Evolutionary conservation across 1,284 basidiomycete genomes (phyloP), one percentile per base, ranked within the genome.

Genomic region (Ganoderma boninense): DNA sequence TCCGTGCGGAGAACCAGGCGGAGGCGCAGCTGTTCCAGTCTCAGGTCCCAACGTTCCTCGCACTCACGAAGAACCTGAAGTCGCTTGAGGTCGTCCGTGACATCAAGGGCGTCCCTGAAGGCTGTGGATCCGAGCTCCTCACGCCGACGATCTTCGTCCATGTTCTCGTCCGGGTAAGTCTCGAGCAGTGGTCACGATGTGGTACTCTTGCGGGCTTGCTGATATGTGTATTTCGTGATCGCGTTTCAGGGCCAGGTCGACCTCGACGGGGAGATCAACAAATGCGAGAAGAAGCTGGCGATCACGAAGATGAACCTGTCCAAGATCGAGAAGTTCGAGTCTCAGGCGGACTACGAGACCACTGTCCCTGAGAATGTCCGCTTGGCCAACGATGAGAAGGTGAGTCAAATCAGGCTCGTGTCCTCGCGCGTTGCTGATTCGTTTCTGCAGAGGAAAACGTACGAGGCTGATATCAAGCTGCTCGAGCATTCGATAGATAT

Each of bases 51-150:
- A 96, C 97, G 14, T 93, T 98, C 70, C 83, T 89, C 20, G 89
- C 95, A 14, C 86, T 99, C 61, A 95, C 93, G 74, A 99, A 99
- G 84, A 96, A 96, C 26, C 95, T 95, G 82, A 95, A 94, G 76
- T 82, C 82, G 57, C 84, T 87, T 61, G 80, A 83, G 57, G 84
- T 92, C 66, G 85, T 92, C 49, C 78, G 83, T 11, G 75, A 82
- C 35, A 79, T 86, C 64, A 70, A 74, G 18, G 90, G 94, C 65
- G 87, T 99, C 56, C 97, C 97, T 0, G 85, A 89, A 1, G 98
- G 97, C 18, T 98, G 97, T 79, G 97, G 96, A 4, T 94, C 94
- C 3, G 87, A 90, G 65, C 89, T 95, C 40, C 89, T 99, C 44
- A 92, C 91, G 1, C 84, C 92, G 14, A 91, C 92, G 2, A 84